phyloP scores from a whole-genome alignment of 164 flowering plant species.

The Santalum album region DNA sequence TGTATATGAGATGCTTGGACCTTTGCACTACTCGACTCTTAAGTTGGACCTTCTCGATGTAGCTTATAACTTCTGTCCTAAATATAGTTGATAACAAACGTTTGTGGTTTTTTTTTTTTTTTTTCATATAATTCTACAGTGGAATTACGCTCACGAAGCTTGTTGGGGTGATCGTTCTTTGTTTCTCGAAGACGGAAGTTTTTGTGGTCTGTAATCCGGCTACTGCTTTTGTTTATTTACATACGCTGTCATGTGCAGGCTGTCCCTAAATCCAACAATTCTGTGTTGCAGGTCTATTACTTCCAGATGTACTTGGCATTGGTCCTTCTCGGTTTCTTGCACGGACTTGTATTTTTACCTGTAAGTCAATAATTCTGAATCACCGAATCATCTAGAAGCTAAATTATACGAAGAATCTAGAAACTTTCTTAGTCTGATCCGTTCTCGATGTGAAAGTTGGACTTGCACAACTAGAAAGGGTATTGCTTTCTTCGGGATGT shows the following conservation, averaged over 20 bases:
- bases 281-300: conserved; percentile 34
- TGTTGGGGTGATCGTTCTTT: conserved; percentile 4
- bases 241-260: neutral
- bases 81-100: too few species aligned
- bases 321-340: conserved; percentile 53
- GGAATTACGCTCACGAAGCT: conserved; percentile 5
- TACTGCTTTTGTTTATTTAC: neutral
- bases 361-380: conserved; percentile 22
- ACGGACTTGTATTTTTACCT: conserved; percentile 53
- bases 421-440: too few species aligned
- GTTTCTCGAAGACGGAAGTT: conserved; percentile 3
- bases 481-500: too few species aligned
- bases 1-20: too few species aligned
- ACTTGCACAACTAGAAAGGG: too few species aligned
- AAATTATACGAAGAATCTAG: too few species aligned
- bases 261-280: neutral
- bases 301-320: conserved; percentile 55
- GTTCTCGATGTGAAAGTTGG: too few species aligned
- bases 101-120: too few species aligned
- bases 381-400: too few species aligned
- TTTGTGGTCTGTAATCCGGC: neutral
- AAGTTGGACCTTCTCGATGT: too few species aligned
- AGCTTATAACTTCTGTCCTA: too few species aligned
- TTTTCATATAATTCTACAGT: neutral
- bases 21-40: too few species aligned